Base-by-base conservation (phyloP, 306 rosid genomes). In the Sechiopsis laciniata region DNA sequence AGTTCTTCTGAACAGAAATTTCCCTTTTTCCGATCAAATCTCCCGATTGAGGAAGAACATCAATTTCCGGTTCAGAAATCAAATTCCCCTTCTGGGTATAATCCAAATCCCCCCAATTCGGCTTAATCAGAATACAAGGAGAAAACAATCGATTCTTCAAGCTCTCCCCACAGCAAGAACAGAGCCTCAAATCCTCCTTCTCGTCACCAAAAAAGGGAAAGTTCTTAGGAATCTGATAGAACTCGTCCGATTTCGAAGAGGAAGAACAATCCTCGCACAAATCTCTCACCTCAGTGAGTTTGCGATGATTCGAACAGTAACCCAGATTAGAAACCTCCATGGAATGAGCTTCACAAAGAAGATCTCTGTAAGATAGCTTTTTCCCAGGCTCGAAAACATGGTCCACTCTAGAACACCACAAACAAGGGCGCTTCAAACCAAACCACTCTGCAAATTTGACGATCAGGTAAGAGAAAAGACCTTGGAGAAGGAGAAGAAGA, bases 231-330 rank as follows among this genome's bases (percentile, higher is more conserved):
- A 87, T 67, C 13, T 86, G 83, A n/a, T 75, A 76, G 56, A 68
- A 48, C 72, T 56, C 78, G 63, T 79, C 83, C 1, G 78, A 79
- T 19, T 76, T 81, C 8, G 83, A 83, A 19, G 91, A 88, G 74
- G 88, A 77, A 7, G 85, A 91, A 84, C 99, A 94, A 60, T 84
- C 88, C 84, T 89, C 92, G 42, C 99, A 94, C 96, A 94, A 85
- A 68, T 86, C 87, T 12, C 75, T 74, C 22, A 83, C 82, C 78
- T 87, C 97, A 4, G 82, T 87, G 4, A 91, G 83, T 54, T 83
- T 91, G 59, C 59, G 91, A 58, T 95, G 99, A 79, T 75, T 85
- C 35, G 73, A 77, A 78, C 97, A 95, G 75, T 74, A 95, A 10
- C 88, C 87, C 55, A 95, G 82, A 56, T 78, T 82, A 5, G 97